These are phyloP conservation scores for Colletotrichum noveboracense DNA, from an alignment of 2,329 filamentous ascomycete genomes.

Conservation along the genomic window DNA sequence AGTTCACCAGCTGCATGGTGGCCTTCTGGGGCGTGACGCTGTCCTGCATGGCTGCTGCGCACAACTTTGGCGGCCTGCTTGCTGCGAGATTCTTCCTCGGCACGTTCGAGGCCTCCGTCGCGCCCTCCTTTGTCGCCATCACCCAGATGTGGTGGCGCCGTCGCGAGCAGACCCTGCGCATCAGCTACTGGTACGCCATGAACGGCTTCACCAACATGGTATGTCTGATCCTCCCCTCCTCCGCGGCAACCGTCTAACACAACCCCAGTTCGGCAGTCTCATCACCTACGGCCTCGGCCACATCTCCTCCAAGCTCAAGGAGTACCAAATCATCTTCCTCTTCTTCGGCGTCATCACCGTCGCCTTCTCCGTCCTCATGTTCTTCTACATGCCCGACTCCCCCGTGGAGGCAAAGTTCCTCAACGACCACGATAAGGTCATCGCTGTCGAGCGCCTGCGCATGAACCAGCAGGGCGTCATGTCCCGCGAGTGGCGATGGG, in stretches of 20 bases:
- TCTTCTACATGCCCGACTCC: constrained; percentile 67
- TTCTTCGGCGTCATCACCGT: constrained; percentile 59
- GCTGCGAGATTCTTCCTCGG: constrained; percentile 50
- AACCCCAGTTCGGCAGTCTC: constrained; percentile 52
- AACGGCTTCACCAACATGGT: constrained; percentile 29
- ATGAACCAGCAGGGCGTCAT: constrained; percentile 53
- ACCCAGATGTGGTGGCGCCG: constrained; percentile 47
- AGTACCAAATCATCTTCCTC: constrained; percentile 61
- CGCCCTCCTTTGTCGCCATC: constrained; percentile 52
- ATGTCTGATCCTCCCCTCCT: background rate
- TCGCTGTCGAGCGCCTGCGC: constrained; percentile 62
- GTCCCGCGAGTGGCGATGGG: constrained; percentile 43
- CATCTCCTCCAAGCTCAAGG: constrained; percentile 36
- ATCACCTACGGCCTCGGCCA: constrained; percentile 64
- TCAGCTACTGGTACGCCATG: constrained; percentile 36
- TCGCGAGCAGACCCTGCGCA: constrained; percentile 36
- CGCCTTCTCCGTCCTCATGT: constrained; percentile 51
- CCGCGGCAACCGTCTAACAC: constrained; percentile 15
- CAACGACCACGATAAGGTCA: constrained; percentile 57
- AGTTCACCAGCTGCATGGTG: constrained; percentile 56
- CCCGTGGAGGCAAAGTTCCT: constrained; percentile 66
- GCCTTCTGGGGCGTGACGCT: constrained; percentile 58
- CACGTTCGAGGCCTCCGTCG: constrained; percentile 53
- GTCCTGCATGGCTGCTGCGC: constrained; percentile 56
- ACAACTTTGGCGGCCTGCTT: constrained; percentile 49